Base-by-base conservation (phyloP, 805 yeast species). In the Saturnispora diversa region DNA sequence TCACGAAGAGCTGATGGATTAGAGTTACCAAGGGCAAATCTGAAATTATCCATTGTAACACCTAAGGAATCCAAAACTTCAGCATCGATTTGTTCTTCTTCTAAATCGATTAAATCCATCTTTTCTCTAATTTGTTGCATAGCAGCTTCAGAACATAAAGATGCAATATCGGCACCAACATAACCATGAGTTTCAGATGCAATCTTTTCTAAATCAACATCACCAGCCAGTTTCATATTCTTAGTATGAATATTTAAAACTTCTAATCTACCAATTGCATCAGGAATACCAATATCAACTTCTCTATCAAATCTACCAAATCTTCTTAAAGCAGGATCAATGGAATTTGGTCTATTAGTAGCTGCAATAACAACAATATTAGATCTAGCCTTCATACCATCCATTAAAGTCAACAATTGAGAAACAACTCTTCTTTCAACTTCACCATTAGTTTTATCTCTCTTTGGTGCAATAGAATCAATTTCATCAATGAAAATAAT, bases 71-170 rank as follows among this genome's bases (percentile, higher is more conserved):
- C 95, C 58, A 92, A 76, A 21, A 92, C 80, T 70, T 92, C 98
- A 28, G 98, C 96, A 62, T 88, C 97, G 54, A 94, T 92, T 53
- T 90, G 92, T 48, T 88, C 97, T 64, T 87, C 95, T 47, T 88
- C 97, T 52, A 88, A 72, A 58, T 90, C 97, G 53, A 94, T 92
- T 50, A 92, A 72, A 58, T 92, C 98, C 97, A 92, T 88, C 77
- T 92, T 92, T 69, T 92, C 99, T 68, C 98, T 85, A 59, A 92
- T 92, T 72, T 94, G 98, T 74, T 92, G 98, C 98, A 92, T 92
- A 44, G 98, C 99, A 50, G 98, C 98, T 69, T 94, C 99, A n/a
- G 97, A 87, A 74, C 98, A 92, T 58, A 92, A 72, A 6, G 97
- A 88, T 2, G 98, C 98, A 56, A 92, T 72, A 76, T 92, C 99